Conservation (phyloP, 2,329 filamentous ascomycete genomes). For the Xylaria sp. region DNA sequence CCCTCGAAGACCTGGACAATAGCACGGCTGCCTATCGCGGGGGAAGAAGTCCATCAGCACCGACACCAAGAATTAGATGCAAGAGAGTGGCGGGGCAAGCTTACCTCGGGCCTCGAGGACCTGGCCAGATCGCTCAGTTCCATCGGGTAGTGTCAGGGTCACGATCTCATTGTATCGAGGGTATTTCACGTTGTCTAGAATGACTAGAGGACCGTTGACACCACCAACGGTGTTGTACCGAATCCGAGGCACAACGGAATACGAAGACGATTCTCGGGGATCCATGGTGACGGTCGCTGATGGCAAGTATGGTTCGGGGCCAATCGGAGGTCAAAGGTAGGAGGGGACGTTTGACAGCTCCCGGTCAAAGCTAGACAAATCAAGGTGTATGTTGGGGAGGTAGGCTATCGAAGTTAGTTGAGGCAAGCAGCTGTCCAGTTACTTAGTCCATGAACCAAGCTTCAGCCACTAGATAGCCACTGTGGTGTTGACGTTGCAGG, state of each 20-base stretch:
- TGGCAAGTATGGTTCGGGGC: slow-evolving; percentile 15
- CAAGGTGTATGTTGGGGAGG: slow-evolving; percentile 7
- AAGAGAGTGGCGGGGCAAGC: slow-evolving; percentile 32
- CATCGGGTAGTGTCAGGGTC: slow-evolving; percentile 93
- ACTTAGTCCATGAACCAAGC: slow-evolving; percentile 21
- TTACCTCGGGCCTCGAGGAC: slow-evolving; percentile 97
- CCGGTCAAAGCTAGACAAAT: slow-evolving; percentile 19
- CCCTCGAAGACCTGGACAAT: slow-evolving; percentile 99
- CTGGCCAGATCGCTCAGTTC: slow-evolving; percentile 91
- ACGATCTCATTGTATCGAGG: slow-evolving; percentile 98
- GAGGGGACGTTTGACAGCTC: slow-evolving; percentile 29
- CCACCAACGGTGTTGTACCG: slow-evolving; percentile 98
- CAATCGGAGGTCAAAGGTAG: slow-evolving; percentile 19
- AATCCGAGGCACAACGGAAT: slow-evolving; percentile 71
- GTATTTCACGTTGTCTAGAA: slow-evolving; percentile 99
- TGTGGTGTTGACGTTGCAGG: slow-evolving; percentile 26
- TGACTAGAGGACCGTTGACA: slow-evolving; percentile 97
- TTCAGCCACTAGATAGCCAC: slow-evolving; percentile 36
- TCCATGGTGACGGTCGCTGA: slow-evolving; percentile 53
- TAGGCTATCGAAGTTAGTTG: slow-evolving; percentile 21
- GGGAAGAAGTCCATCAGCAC: slow-evolving; percentile 41
- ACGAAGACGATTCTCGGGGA: slow-evolving; percentile 68
- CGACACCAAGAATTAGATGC: slow-evolving; percentile 3
- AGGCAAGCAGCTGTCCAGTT: slow-evolving; percentile 18
- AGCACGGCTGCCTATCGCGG: slow-evolving; percentile 80